Conservation (phyloP, 257 asterid species). For the Nemophila menziesii region DNA sequence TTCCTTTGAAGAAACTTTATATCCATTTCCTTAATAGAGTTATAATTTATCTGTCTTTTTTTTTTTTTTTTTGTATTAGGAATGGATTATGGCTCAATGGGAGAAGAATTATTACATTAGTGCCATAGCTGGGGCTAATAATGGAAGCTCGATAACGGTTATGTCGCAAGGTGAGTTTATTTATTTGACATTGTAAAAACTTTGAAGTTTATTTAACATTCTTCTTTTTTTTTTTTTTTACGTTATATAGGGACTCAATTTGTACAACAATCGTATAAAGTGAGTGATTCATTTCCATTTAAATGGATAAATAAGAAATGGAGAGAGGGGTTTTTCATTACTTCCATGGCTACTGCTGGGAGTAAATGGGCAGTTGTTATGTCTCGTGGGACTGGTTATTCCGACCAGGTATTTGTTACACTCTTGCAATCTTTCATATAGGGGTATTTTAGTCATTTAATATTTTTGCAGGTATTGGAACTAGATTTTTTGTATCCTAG, state of each 20-base stretch:
- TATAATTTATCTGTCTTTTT: constrained; percentile 5
- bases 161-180: constrained; percentile 66
- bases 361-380: constrained; percentile 58
- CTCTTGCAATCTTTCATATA: too few relatives aligned
- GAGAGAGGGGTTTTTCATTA: constrained; percentile 60
- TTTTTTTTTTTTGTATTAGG: constrained; percentile 23
- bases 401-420: constrained; percentile 70
- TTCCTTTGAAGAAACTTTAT: not conserved
- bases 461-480: constrained; percentile 46
- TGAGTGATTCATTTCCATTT: constrained; percentile 54
- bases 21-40: not conserved
- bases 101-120: constrained; percentile 53
- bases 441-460: not conserved
- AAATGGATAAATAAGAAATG: constrained; percentile 74
- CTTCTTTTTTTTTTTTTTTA: too few relatives aligned
- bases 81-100: constrained; percentile 74
- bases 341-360: constrained; percentile 69
- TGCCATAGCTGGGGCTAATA: constrained; percentile 57
- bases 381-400: constrained; percentile 67
- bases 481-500: constrained; percentile 68
- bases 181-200: too few relatives aligned
- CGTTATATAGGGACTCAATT: constrained; percentile 38
- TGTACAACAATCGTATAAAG: constrained; percentile 60
- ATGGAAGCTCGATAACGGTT: constrained; percentile 52
- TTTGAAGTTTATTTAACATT: not conserved